Percentiles rank a stretch among this genome's conserved stretches.
phyloP scores from a whole-genome alignment of 371 early-diverging fungal genomes.

The Mortierella sp. region DNA sequence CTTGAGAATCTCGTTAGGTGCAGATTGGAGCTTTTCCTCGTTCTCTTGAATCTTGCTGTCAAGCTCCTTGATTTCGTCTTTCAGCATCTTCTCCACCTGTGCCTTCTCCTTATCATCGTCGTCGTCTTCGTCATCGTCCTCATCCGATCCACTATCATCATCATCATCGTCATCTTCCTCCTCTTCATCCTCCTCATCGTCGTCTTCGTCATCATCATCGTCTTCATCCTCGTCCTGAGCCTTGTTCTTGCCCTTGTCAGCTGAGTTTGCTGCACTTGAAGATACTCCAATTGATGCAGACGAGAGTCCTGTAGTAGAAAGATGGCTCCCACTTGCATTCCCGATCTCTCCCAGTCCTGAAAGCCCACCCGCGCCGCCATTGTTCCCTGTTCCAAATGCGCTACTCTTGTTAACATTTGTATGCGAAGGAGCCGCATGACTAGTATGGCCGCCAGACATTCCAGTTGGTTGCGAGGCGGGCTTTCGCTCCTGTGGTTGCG shows the following conservation, averaged over 20 bases:
- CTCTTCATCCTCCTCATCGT: conserved; percentile 40
- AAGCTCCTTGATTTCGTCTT: conserved; percentile 67
- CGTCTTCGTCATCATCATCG: conserved; percentile 46
- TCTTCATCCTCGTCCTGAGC: conserved; percentile 53
- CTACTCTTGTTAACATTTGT: background rate
- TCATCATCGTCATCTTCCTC: conserved; percentile 52
- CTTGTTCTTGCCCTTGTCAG: conserved; percentile 35
- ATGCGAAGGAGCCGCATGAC: background rate
- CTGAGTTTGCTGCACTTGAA: conserved; percentile 15
- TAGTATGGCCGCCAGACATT: background rate
- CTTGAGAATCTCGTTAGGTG: conserved; percentile 67
- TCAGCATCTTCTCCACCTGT: conserved; percentile 62
- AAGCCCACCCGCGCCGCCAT: background rate
- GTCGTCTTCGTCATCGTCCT: conserved; percentile 43
- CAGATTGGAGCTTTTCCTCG: conserved; percentile 63
- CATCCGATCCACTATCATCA: conserved; percentile 38
- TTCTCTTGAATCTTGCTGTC: conserved; percentile 62
- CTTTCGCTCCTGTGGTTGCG: conserved; percentile 9
- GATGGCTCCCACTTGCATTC: background rate
- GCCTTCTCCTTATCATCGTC: conserved; percentile 44
- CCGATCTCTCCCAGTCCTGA: conserved; percentile 6
- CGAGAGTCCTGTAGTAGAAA: background rate
- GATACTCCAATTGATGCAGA: background rate
- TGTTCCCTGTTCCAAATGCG: background rate
- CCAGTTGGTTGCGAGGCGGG: conserved; percentile 2